Evolutionary conservation across 2,329 filamentous ascomycete species (phyloP), one percentile per base, ranked within the genome.

Genomic region (Cryphonectria japonica): DNA sequence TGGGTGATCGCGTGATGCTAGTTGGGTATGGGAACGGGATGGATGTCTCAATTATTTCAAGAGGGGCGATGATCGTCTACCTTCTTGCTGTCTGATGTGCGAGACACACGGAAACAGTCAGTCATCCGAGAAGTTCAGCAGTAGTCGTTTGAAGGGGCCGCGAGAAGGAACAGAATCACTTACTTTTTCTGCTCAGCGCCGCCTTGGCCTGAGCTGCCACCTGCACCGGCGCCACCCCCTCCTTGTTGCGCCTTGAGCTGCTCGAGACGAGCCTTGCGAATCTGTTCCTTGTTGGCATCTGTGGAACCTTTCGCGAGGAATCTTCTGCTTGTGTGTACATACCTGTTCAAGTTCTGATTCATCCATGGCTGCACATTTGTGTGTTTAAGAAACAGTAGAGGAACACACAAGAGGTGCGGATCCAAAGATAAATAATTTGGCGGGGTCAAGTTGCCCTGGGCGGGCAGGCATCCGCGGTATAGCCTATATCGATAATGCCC

Each of bases 201-300:
- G 73, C 85, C 83, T 66, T 83, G 81, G 67, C 80, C 85, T 72
- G 82, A 82, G 57, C 81, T 81, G 71, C 82, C 82, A 66, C 83
- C 80, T 72, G 83, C 83, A 71, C 83, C 83, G 72, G 84, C 83
- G 63, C 83, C 82, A 68, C 82, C 82, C 71, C 85, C 86, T 72
- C 85, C 85, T 74, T 87, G 83, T 82, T 92, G 85, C 77, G 94
- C 88, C 82, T 97, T 96, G 75, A 98, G 91, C 84, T 99, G 95
- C 82, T 95, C 93, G 69, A 98, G 91, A 74, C 96, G 94, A 78
- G 95, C 95, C 82, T 93, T 92, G 80, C 95, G 88, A 79, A 98
- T 98, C 92, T 97, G 78, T 26, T 34, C 11, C 4, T 34, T 22
- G 46, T 54, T 26, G 32, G 57, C 37, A 13, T 22, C 26, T 29